Evolutionary conservation across 2,329 filamentous ascomycete species (phyloP), one percentile per base, ranked within the genome.

Genomic region (Ophiostoma ips): DNA sequence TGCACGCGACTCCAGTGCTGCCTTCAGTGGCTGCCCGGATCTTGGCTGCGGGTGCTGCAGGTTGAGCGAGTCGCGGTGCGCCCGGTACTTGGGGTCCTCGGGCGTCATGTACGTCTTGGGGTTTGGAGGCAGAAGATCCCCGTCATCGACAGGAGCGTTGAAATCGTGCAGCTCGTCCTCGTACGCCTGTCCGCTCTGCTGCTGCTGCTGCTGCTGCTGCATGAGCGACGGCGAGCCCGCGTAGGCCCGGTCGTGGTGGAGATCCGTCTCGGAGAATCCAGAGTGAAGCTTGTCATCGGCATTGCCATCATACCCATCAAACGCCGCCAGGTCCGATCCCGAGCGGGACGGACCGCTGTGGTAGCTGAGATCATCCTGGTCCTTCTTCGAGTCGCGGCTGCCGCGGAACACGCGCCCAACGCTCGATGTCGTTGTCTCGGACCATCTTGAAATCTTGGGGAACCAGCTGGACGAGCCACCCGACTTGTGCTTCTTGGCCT

Each of bases 401-500:
- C 77, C 79, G 37, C 83, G 79, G 63, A 89, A 84, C 37, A 83
- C 84, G 58, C 84, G 83, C 41, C 86, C 82, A 40, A 88, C 80
- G 53, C 87, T 94, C 0, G 88, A 95, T 4, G 89, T 78, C 0
- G 92, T 98, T 2, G 90, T 96, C 68, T 94, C 92, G 0, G 90
- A 96, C 92, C 92, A 98, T 40, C 92, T 79, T 6, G 92, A 96
- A 55, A 95, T 89, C 69, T 94, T 95, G 21, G 89, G 88, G 54
- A 94, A 84, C 71, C 79, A 81, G 48, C 76, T 72, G 0, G 85
- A 87, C 0, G 87, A 92, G 52, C 81, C 80, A 61, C 77, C 84
- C 1, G 87, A 90, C 64, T 94, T 94, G 68, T 94, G 85, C 68
- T 94, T 95, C 64, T 84, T 86, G 55, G 78, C 76, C 66, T 85